Conservation (phyloP, 192 early-diverging fungal species). For the Radiomyces spectabilis region DNA sequence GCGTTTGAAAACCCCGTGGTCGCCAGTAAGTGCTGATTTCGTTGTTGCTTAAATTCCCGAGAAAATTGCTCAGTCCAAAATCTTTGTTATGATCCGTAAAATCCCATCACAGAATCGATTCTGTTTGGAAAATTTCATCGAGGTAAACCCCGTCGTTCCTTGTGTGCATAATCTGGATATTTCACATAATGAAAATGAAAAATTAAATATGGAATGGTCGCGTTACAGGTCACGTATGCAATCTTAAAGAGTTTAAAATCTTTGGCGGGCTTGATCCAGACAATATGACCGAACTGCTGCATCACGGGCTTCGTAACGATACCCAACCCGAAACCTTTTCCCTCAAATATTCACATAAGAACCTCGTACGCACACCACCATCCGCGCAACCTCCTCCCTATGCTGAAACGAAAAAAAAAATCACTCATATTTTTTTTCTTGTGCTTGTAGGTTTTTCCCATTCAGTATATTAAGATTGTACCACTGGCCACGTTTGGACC, state of each 20-base stretch:
- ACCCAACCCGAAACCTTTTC: slow-evolving; percentile 83
- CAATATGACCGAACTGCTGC: slow-evolving; percentile 85
- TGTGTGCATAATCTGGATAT: not conserved
- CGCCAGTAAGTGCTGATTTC: slow-evolving; percentile 60
- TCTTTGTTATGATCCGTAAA: too few species aligned
- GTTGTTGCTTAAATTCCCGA: too few species aligned
- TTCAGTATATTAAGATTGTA: slow-evolving; percentile 90
- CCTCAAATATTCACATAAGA: slow-evolving; percentile 63
- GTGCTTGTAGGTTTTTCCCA: slow-evolving; percentile 61
- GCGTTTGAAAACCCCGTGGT: slow-evolving; percentile 80
- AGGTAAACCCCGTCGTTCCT: slow-evolving; percentile 16
- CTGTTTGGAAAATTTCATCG: slow-evolving; percentile 95
- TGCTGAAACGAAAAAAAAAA: not conserved
- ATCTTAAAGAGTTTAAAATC: slow-evolving; percentile 95
- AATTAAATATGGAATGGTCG: too few species aligned
- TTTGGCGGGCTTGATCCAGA: slow-evolving; percentile 76
- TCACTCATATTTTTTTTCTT: not conserved
- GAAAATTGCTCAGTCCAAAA: too few species aligned
- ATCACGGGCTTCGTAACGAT: slow-evolving; percentile 59
- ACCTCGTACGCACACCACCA: slow-evolving; percentile 41
- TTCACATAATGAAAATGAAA: not conserved
- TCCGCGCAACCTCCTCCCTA: not conserved
- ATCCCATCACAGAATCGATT: slow-evolving; percentile 62
- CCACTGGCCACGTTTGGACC: slow-evolving; percentile 85
- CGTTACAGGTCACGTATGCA: slow-evolving; percentile 90